These are phyloP conservation scores for Geotrichum cucujoidarum DNA, from an alignment of 1,139 yeast species.

Conservation along the genomic window DNA sequence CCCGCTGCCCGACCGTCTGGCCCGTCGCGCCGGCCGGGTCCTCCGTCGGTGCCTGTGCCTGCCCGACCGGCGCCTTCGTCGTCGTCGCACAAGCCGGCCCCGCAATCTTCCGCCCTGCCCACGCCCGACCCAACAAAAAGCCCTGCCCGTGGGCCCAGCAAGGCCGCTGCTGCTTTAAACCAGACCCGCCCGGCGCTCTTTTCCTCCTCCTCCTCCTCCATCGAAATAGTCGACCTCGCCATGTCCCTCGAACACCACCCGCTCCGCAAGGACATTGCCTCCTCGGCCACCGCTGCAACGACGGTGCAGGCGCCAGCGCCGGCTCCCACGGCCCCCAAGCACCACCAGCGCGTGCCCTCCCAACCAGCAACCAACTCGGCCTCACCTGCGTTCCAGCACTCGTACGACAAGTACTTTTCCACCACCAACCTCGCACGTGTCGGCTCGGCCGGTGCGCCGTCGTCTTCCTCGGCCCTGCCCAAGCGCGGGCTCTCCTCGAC, in stretches of 20 bases:
- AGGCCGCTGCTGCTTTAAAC: too few species aligned
- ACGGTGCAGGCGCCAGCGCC: too few species aligned
- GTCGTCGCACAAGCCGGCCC: not conserved
- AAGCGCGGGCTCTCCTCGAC: not conserved
- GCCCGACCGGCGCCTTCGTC: too few species aligned
- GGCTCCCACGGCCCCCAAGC: too few species aligned
- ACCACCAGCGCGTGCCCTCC: too few species aligned
- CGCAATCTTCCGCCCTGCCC: not conserved
- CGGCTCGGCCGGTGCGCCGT: not conserved
- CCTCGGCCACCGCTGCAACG: not conserved
- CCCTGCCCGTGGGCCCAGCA: not conserved
- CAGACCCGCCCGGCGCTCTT: not conserved
- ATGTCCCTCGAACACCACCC: not conserved
- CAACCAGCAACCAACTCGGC: not conserved
- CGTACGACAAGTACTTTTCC: slow-evolving; percentile 8
- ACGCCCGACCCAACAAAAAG: not conserved
- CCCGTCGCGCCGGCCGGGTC: too few species aligned
- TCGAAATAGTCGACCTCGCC: not conserved
- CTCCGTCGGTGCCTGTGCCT: too few species aligned
- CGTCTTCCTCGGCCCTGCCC: not conserved
- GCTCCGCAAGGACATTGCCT: not conserved
- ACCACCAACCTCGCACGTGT: not conserved
- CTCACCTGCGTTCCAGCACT: not conserved
- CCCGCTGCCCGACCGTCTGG: too few species aligned
- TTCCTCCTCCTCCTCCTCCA: not conserved